Percentiles rank a stretch among this genome's conserved stretches.
Conservation (phyloP, 2,329 filamentous ascomycete genomes). For the Exutisphaerella laricina region DNA sequence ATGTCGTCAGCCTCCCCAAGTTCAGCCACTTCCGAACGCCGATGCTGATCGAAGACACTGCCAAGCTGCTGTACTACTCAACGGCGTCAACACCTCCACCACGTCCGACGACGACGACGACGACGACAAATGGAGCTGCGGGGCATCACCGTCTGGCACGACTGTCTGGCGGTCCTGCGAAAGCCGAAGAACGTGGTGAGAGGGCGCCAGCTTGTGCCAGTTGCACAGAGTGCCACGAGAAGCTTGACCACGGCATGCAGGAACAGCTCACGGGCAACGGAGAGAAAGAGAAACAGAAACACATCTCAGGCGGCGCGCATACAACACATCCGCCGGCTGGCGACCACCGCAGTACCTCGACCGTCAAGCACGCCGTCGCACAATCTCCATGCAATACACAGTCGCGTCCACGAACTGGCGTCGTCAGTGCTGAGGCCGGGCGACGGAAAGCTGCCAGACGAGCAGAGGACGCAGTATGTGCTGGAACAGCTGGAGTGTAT, state of each 20-base stretch:
- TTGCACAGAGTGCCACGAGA: conserved; percentile 3
- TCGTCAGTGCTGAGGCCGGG: conserved; percentile 23
- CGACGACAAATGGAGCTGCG: conserved; percentile 18
- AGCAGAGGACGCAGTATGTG: conserved; percentile 31
- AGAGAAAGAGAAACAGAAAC: no score
- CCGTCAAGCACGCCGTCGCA: conserved; percentile 7
- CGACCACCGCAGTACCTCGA: conserved; percentile 1
- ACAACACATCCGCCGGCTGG: conserved; percentile 6
- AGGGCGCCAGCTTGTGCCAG: not conserved
- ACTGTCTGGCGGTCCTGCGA: conserved; percentile 16
- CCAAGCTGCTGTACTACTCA: not conserved
- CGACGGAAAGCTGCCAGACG: conserved; percentile 22
- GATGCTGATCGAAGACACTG: not conserved
- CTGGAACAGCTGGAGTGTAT: conserved; percentile 30
- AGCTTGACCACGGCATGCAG: not conserved
- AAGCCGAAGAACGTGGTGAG: not conserved
- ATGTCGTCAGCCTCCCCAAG: no score
- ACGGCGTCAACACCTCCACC: no score
- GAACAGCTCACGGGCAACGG: not conserved
- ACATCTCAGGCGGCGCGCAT: conserved; percentile 7
- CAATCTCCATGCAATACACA: conserved; percentile 20
- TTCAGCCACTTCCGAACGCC: not conserved
- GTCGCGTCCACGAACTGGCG: conserved; percentile 27
- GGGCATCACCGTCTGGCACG: conserved; percentile 14
- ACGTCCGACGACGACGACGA: no score